These are phyloP conservation scores for Pilobolus umbonatus DNA, from an alignment of 192 early-diverging fungal genomes.

Conservation along the genomic window DNA sequence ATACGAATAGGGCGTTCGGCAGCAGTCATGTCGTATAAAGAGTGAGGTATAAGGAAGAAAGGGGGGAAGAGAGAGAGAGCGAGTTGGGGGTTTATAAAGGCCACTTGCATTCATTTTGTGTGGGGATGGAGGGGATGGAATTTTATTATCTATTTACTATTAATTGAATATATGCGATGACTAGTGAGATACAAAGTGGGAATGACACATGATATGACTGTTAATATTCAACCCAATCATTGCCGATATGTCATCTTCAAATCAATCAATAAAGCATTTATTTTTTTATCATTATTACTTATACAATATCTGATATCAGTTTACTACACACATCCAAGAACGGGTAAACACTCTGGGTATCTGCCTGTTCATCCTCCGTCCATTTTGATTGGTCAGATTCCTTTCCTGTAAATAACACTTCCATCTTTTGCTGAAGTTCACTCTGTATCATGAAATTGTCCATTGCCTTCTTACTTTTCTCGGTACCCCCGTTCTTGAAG, in stretches of 20 bases:
- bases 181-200: no score
- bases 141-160: neutral
- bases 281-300: conserved; percentile 5
- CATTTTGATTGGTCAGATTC: neutral
- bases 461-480: conserved; percentile 2
- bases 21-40: neutral
- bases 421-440: neutral
- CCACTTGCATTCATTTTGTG: neutral
- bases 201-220: conserved; percentile 18
- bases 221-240: no score
- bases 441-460: neutral
- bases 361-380: conserved; percentile 10
- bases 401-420: neutral
- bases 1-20: conserved; percentile 46
- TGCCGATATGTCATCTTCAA: no score
- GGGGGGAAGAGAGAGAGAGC: neutral
- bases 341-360: conserved; percentile 47
- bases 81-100: neutral
- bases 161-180: conserved; percentile 2
- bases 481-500: conserved; percentile 76
- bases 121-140: no score
- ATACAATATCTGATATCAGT: conserved; percentile 88
- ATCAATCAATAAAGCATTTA: neutral
- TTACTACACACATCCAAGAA: conserved; percentile 95
- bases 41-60: neutral